A percentile compares a stretch with the other conserved stretches of the same genome.
Evolutionary conservation across 1,284 basidiomycete species (phyloP).

Genomic region (Puccinia coronata): DNA sequence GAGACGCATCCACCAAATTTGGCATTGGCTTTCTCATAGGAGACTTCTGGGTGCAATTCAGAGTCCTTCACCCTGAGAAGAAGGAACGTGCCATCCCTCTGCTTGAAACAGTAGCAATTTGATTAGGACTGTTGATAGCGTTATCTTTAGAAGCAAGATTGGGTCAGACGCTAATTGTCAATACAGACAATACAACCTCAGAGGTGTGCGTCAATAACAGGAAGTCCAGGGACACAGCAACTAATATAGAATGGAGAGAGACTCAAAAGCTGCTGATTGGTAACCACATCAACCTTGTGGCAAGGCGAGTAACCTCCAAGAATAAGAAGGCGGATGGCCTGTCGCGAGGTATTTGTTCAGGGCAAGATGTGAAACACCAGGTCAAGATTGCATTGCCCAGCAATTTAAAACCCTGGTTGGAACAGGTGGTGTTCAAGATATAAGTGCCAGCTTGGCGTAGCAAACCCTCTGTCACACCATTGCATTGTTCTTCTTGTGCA

Average conservation of each 20-base stretch:
- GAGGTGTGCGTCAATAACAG: not conserved
- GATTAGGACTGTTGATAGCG: not conserved
- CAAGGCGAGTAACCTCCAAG: too few relatives aligned
- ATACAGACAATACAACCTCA: not conserved
- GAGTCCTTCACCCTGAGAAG: not conserved
- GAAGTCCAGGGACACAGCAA: not conserved
- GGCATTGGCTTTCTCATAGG: too few relatives aligned
- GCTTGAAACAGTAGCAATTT: too few relatives aligned
- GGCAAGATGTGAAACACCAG: not conserved
- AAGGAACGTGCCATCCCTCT: too few relatives aligned
- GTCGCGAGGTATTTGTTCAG: not conserved
- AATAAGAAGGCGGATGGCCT: slow-evolving; percentile 20
- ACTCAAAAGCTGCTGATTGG: not conserved
- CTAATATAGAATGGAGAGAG: slow-evolving; percentile 7
- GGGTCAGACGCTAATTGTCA: not conserved
- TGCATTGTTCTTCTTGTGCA: too few relatives aligned
- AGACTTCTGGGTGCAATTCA: not conserved
- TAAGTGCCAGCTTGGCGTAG: too few relatives aligned
- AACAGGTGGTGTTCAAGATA: too few relatives aligned
- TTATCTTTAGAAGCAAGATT: not conserved
- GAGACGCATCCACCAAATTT: too few relatives aligned
- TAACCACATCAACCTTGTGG: not conserved
- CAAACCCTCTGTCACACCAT: too few relatives aligned
- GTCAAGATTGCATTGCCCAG: not conserved
- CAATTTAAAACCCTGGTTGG: too few relatives aligned